A percentile compares a stretch with the other conserved stretches of the same genome.
Conservation (phyloP, 2,329 filamentous ascomycete species). For the Fusarium sarcochroum region DNA sequence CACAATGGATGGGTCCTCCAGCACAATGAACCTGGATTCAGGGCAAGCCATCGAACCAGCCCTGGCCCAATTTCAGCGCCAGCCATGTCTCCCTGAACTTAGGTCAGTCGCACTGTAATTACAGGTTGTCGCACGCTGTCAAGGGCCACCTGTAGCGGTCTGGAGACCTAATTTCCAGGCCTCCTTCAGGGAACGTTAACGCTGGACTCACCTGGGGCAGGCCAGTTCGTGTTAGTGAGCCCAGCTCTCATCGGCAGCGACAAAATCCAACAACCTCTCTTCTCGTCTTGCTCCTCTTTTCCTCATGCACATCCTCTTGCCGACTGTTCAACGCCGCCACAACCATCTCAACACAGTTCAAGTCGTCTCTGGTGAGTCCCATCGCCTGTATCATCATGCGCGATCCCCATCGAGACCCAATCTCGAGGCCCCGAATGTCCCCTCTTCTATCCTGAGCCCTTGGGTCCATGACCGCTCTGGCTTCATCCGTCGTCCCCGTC, state of each 20-base stretch:
- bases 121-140: conserved; percentile 20
- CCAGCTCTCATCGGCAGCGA: conserved; percentile 50
- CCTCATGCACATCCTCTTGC: conserved; percentile 59
- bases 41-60: conserved; percentile 41
- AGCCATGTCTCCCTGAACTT: conserved; percentile 18
- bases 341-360: conserved; percentile 52
- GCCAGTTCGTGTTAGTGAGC: conserved; percentile 47
- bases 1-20: conserved; percentile 35
- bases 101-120: conserved; percentile 13
- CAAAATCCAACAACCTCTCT: conserved; percentile 59
- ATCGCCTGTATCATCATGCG: conserved; percentile 53
- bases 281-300: conserved; percentile 59
- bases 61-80: conserved; percentile 40
- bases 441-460: conserved; percentile 44
- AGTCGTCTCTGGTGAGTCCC: conserved; percentile 57
- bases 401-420: conserved; percentile 53
- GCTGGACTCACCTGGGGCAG: conserved; percentile 24
- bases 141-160: conserved; percentile 12
- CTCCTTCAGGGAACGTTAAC: conserved; percentile 23
- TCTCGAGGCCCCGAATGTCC: conserved; percentile 45
- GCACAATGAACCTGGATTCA: conserved; percentile 33
- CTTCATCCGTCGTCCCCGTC: conserved; percentile 48
- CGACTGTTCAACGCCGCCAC: conserved; percentile 53
- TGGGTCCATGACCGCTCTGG: conserved; percentile 40
- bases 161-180: conserved; percentile 19